Evolutionary conservation across 2,329 filamentous ascomycete species (phyloP).

Genomic region (Fusarium sp.): DNA sequence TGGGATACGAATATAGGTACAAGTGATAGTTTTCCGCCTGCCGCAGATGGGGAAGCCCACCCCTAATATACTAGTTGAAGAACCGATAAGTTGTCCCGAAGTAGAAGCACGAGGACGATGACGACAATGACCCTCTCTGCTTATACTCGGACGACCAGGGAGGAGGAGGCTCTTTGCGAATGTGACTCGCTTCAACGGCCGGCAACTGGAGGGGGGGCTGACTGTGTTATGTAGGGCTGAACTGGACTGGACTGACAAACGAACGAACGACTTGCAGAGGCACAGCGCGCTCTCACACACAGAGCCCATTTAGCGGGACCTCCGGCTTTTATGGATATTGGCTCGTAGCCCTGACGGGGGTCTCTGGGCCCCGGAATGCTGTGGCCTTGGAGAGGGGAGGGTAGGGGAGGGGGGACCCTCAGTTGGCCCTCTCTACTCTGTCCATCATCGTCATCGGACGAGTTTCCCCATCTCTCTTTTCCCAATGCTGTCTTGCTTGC

Average conservation of each 20-base stretch:
- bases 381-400: conserved; percentile 5
- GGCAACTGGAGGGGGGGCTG: not conserved
- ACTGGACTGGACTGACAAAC: not conserved
- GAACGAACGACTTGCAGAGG: conserved; percentile 21
- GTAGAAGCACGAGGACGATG: not conserved
- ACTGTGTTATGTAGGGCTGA: conserved; percentile 40
- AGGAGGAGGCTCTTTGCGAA: not conserved
- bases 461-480: conserved; percentile 37
- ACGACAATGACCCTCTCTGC: not conserved
- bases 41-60: not conserved
- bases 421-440: conserved; percentile 1
- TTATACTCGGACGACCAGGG: not conserved
- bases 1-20: not conserved
- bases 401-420: conserved; percentile 2
- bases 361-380: conserved; percentile 10
- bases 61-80: not conserved
- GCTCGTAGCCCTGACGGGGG: conserved; percentile 17
- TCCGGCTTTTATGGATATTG: conserved; percentile 36
- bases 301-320: conserved; percentile 29
- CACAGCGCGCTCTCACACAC: conserved; percentile 8
- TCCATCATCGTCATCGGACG: conserved; percentile 20
- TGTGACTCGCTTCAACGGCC: not conserved
- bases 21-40: not conserved
- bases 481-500: conserved; percentile 22
- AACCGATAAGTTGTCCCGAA: not conserved